Conservation (phyloP, 2,329 filamentous ascomycete genomes). For the Huntiella decipiens region DNA sequence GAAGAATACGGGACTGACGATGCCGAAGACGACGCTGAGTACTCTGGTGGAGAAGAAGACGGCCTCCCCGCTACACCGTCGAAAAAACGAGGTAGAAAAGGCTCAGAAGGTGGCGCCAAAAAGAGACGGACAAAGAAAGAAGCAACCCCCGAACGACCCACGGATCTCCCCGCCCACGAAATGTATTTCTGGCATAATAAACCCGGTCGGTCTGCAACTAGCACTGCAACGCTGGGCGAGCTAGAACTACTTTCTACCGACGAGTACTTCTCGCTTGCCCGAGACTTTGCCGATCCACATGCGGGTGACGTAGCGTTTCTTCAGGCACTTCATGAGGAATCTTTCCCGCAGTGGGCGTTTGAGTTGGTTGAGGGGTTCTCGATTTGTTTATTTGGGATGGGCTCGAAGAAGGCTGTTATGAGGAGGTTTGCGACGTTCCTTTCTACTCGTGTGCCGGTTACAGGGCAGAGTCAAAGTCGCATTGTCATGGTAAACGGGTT, state of each 20-base stretch:
- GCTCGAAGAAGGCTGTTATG: slow-evolving; percentile 64
- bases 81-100: slow-evolving; percentile 20
- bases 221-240: slow-evolving; percentile 62
- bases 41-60: neutral
- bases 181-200: slow-evolving; percentile 88
- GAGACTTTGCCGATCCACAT: slow-evolving; percentile 38
- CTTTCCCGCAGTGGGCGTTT: slow-evolving; percentile 83
- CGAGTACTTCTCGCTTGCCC: slow-evolving; percentile 55
- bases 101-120: slow-evolving; percentile 12
- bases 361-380: slow-evolving; percentile 77
- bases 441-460: slow-evolving; percentile 23
- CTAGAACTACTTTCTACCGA: slow-evolving; percentile 70
- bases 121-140: slow-evolving; percentile 26
- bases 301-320: slow-evolving; percentile 50
- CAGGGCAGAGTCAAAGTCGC: slow-evolving; percentile 22
- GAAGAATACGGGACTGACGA: slow-evolving; percentile 19
- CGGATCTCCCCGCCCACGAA: slow-evolving; percentile 70
- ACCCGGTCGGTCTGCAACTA: slow-evolving; percentile 63
- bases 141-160: slow-evolving; percentile 60
- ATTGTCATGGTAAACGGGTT: slow-evolving; percentile 85
- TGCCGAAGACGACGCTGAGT: slow-evolving; percentile 25
- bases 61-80: slow-evolving; percentile 23
- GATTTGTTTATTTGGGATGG: slow-evolving; percentile 80
- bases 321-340: slow-evolving; percentile 54
- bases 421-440: slow-evolving; percentile 56